A percentile compares a stretch with the other conserved stretches of the same genome.
These are phyloP conservation scores for Clohesyomyces aquaticus DNA, from an alignment of 495 filamentous ascomycete species.

Conservation along the genomic window DNA sequence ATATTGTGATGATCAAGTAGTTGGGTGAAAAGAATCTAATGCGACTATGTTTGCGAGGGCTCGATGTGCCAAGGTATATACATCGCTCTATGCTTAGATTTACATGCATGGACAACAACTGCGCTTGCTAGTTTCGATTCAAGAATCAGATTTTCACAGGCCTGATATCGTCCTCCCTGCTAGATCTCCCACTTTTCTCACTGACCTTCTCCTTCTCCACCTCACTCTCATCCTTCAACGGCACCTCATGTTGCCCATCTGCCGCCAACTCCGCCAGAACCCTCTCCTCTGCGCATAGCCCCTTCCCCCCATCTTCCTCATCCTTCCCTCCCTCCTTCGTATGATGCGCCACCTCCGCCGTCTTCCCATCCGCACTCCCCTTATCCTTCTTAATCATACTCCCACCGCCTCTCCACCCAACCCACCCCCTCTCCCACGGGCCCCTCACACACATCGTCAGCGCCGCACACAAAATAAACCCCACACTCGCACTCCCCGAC, in stretches of 20 bases:
- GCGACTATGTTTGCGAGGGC: neutral
- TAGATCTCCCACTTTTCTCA: constrained; percentile 23
- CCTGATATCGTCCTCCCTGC: constrained; percentile 24
- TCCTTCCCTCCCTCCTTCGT: constrained; percentile 19
- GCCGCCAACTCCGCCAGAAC: constrained; percentile 34
- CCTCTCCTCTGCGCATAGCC: constrained; percentile 26
- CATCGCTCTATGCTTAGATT: too few species aligned
- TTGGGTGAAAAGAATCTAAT: neutral
- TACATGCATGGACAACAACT: too few species aligned
- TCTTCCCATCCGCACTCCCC: constrained; percentile 44
- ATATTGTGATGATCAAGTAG: constrained; percentile 35
- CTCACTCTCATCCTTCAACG: constrained; percentile 23
- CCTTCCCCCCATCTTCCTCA: constrained; percentile 24
- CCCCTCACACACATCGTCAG: constrained; percentile 64
- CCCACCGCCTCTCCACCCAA: constrained; percentile 78
- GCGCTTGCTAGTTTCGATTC: too few species aligned
- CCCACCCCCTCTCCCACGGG: constrained; percentile 71
- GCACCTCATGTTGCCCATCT: constrained; percentile 21
- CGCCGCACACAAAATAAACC: constrained; percentile 61
- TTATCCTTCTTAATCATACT: constrained; percentile 49
- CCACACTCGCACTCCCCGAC: constrained; percentile 69
- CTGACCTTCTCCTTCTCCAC: constrained; percentile 21
- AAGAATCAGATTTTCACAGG: constrained; percentile 28
- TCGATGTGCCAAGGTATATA: too few species aligned
- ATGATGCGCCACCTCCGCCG: constrained; percentile 33